These are phyloP conservation scores for Sporobolomyces roseus DNA, from an alignment of 768 basidiomycete genomes.

Conservation along the genomic window DNA sequence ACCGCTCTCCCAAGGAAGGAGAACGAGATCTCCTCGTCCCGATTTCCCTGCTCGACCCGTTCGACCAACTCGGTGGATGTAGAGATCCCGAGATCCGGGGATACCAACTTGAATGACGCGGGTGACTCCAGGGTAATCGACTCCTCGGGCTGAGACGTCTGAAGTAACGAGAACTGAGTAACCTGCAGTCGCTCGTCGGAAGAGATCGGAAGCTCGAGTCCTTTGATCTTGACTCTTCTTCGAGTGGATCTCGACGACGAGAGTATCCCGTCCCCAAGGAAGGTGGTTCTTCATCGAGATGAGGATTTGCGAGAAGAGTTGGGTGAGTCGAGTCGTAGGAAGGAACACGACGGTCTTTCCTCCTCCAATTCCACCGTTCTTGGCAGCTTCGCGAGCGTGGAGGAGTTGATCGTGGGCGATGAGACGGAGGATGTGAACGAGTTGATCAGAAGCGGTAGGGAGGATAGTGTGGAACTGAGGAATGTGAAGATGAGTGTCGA, in stretches of 20 bases:
- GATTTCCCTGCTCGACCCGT: conserved; percentile 53
- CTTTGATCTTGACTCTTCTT: conserved; percentile 57
- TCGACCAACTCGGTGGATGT: conserved; percentile 52
- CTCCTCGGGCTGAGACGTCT: conserved; percentile 57
- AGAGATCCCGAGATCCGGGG: conserved; percentile 61
- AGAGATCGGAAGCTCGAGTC: conserved; percentile 55
- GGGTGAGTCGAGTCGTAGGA: conserved; percentile 74
- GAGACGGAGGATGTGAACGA: conserved; percentile 73
- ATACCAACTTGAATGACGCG: conserved; percentile 80
- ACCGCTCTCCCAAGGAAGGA: conserved; percentile 55
- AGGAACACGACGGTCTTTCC: conserved; percentile 60
- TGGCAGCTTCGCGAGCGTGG: conserved; percentile 54
- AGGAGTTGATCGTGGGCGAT: conserved; percentile 81
- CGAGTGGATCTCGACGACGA: conserved; percentile 70
- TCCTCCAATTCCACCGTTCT: conserved; percentile 42
- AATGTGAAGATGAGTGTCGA: conserved; percentile 65
- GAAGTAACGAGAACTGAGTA: conserved; percentile 53
- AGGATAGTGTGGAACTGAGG: conserved; percentile 78
- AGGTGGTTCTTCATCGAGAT: conserved; percentile 53
- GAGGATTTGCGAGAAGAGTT: conserved; percentile 66
- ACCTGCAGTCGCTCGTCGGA: conserved; percentile 64
- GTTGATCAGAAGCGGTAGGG: conserved; percentile 61
- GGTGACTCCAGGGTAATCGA: conserved; percentile 67
- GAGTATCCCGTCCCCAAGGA: conserved; percentile 59
- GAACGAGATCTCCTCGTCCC: conserved; percentile 60